Evolutionary conservation across 73 alveolate species (phyloP), one percentile per base, ranked within the genome.

Genomic region (Uronychia setigera): DNA sequence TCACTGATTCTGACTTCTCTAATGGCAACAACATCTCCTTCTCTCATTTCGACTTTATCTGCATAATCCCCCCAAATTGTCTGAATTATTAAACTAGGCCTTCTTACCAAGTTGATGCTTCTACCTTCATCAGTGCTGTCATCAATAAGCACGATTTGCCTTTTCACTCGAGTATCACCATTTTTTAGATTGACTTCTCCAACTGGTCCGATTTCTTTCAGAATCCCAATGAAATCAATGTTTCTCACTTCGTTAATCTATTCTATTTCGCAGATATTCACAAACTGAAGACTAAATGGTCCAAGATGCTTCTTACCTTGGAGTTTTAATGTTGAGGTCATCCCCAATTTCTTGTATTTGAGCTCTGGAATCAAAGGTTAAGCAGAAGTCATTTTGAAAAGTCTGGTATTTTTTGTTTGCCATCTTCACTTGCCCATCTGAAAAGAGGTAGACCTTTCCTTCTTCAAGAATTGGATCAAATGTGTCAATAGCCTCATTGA

Each of bases 401-500:
- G 97, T 85, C 32, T 94, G 86, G 90, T 80, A 94, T 74, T 85
- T 92, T 81, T 87, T 87, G 85, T 96, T 95, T 0, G 95, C 91
- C n/a, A 80, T 35, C 35, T 94, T 84, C 31, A 96, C 91, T 57
- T 81, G 35, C n/a, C 98, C 99, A 34, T 94, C 92, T 11, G 92
- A 46, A 32, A 94, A 91, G 82, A 88, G 86, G 92, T 93, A 96
- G 35, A 96, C 93, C 79, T 87, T 84, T 76, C 94, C 94, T 80
- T 93, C 99, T 31, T 86, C 78, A 13, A 96, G 80, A 34, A 87
- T 86, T 33, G 78, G 84, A 33, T 87, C 88, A 78, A 87, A 93
- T 86, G 93, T 90, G 33, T 88, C 96, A 0, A 91, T 98, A 29
- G 92, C 93, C 76, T 96, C 97, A 80, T 94, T 93, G 82, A 96